A percentile compares a stretch with the other conserved stretches of the same genome.
These are phyloP conservation scores for Coemansia sp. DNA, from an alignment of 371 early-diverging fungal species.

Conservation along the genomic window DNA sequence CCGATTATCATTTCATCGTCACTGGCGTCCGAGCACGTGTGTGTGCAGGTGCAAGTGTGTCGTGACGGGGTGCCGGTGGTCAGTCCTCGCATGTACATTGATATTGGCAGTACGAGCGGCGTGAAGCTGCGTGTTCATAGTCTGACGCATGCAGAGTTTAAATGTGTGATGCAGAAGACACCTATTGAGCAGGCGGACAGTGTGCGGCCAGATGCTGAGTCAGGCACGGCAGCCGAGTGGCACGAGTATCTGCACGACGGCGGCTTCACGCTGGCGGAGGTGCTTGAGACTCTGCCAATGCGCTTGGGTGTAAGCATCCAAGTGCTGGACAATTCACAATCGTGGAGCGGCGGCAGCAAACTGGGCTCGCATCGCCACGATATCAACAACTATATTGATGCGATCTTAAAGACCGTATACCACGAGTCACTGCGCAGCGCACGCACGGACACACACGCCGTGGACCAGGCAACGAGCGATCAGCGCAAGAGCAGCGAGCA, in stretches of 20 bases:
- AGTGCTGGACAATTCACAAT: slow-evolving; percentile 71
- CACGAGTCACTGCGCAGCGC: slow-evolving; percentile 33
- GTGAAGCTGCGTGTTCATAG: slow-evolving; percentile 29
- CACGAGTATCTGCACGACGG: slow-evolving; percentile 27
- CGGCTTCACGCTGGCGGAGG: slow-evolving; percentile 65
- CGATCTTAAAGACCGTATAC: slow-evolving; percentile 78
- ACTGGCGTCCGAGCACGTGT: slow-evolving; percentile 73
- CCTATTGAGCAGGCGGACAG: not conserved
- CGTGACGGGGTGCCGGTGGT: slow-evolving; percentile 87
- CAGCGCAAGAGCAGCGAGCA: slow-evolving; percentile 18
- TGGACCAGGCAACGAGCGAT: slow-evolving; percentile 40
- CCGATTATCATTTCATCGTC: slow-evolving; percentile 83
- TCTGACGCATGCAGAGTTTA: slow-evolving; percentile 41
- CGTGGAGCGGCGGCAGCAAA: slow-evolving; percentile 56
- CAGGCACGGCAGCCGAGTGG: slow-evolving; percentile 41
- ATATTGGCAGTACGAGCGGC: slow-evolving; percentile 26
- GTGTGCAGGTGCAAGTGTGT: slow-evolving; percentile 87
- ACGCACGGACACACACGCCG: not conserved
- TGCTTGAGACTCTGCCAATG: slow-evolving; percentile 69
- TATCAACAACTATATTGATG: slow-evolving; percentile 77
- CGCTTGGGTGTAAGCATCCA: slow-evolving; percentile 81
- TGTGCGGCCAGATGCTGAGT: slow-evolving; percentile 8
- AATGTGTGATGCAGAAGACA: slow-evolving; percentile 12
- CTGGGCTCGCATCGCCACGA: slow-evolving; percentile 57
- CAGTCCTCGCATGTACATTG: slow-evolving; percentile 58